Conservation (phyloP, 2,329 filamentous ascomycete species). For the Tolypocladium endophyticum region DNA sequence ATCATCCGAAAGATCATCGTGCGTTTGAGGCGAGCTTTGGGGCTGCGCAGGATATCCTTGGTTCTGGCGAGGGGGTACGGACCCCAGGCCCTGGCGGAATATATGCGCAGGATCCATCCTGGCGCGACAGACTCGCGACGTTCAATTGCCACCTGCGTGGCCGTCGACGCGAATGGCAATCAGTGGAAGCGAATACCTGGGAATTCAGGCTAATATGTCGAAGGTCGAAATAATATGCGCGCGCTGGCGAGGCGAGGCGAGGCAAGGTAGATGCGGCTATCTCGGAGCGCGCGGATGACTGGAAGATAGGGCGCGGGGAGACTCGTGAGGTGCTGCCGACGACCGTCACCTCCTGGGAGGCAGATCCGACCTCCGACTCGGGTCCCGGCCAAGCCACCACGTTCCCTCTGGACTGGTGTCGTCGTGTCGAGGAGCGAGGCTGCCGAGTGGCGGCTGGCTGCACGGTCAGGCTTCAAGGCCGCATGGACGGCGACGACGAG, state of each 20-base stretch:
- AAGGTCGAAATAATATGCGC: neutral
- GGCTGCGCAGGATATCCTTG: conserved; percentile 20
- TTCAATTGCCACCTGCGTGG: neutral
- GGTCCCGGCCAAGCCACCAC: neutral
- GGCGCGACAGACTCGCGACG: neutral
- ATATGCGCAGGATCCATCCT: conserved; percentile 49
- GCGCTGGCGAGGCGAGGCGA: neutral
- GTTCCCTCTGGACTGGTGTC: neutral
- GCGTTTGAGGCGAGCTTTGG: conserved; percentile 15
- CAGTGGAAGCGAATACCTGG: neutral
- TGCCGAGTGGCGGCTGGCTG: neutral
- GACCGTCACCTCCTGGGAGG: neutral
- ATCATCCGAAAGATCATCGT: conserved; percentile 34
- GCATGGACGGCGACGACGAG: neutral
- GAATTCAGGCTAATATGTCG: neutral
- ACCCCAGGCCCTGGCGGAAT: conserved; percentile 47
- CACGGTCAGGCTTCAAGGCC: neutral
- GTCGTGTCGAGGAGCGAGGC: neutral
- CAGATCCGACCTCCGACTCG: neutral
- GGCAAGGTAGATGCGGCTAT: neutral
- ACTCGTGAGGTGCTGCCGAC: neutral
- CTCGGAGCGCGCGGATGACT: neutral
- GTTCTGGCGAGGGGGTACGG: conserved; percentile 28
- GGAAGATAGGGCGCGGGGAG: neutral
- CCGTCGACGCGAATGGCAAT: neutral